Conservation (phyloP, 306 rosid genomes). For the Cicer cuneatum region DNA sequence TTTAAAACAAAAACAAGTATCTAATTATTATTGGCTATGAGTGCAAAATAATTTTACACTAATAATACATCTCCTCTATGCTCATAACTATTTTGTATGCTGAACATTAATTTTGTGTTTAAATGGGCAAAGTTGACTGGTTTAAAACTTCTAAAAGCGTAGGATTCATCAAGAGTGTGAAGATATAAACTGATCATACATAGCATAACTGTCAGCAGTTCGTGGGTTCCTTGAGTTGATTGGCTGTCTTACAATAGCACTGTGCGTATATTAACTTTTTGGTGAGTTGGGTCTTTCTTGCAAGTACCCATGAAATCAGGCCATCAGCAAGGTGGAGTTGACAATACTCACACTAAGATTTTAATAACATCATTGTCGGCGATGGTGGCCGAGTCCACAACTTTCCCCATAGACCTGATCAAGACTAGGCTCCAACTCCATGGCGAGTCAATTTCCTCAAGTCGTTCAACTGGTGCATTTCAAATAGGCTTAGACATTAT, state of each 20-base stretch:
- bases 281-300: conserved; percentile 34
- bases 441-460: conserved; percentile 64
- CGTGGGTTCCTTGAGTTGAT: not conserved
- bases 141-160: conserved; percentile 12
- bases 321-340: conserved; percentile 46
- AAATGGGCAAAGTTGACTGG: conserved; percentile 4
- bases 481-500: conserved; percentile 63
- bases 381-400: conserved; percentile 85
- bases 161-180: conserved; percentile 26
- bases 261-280: not conserved
- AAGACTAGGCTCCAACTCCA: conserved; percentile 94
- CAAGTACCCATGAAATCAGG: conserved; percentile 49
- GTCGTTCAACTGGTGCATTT: conserved; percentile 59
- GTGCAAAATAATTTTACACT: too few relatives aligned
- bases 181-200: not conserved
- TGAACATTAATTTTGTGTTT: not conserved
- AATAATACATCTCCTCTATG: too few relatives aligned
- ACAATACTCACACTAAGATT: conserved; percentile 54
- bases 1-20: too few relatives aligned
- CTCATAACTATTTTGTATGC: not conserved
- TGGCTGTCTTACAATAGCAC: conserved; percentile 4
- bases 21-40: too few relatives aligned
- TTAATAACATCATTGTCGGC: conserved; percentile 70
- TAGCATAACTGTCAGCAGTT: conserved; percentile 32
- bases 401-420: conserved; percentile 81